Percentiles rank a stretch among this genome's conserved stretches.
Evolutionary conservation across 1,284 basidiomycete genomes (phyloP).

Genomic region (Ustanciosporium gigantosporum): DNA sequence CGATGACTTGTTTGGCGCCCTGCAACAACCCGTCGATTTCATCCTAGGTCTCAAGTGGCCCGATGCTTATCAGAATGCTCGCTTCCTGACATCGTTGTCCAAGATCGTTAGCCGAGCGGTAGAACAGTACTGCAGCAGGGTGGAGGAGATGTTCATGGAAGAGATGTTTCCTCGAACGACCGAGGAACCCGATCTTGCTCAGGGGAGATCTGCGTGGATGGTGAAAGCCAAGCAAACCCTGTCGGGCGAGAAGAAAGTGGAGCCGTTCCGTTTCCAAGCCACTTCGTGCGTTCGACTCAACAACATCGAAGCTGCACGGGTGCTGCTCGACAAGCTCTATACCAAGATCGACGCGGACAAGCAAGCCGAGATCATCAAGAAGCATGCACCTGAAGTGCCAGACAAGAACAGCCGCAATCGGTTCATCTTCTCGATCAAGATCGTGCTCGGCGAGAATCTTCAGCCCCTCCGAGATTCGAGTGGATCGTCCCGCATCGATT

Average conservation of each 20-base stretch:
- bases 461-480: slow-evolving; percentile 43
- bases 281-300: slow-evolving; percentile 92
- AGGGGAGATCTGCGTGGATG: slow-evolving; percentile 82
- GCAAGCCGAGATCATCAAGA: slow-evolving; percentile 69
- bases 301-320: slow-evolving; percentile 90
- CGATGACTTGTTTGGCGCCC: slow-evolving; percentile 90
- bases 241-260: slow-evolving; percentile 83
- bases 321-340: slow-evolving; percentile 90
- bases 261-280: slow-evolving; percentile 90
- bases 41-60: slow-evolving; percentile 88
- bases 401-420: slow-evolving; percentile 29
- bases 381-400: slow-evolving; percentile 64
- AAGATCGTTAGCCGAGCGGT: slow-evolving; percentile 89
- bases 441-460: slow-evolving; percentile 68
- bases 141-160: slow-evolving; percentile 85
- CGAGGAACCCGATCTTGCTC: slow-evolving; percentile 62
- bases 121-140: slow-evolving; percentile 83
- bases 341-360: slow-evolving; percentile 87
- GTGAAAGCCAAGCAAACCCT: slow-evolving; percentile 83
- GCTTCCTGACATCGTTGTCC: slow-evolving; percentile 76
- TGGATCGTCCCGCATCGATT: slow-evolving; percentile 66
- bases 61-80: slow-evolving; percentile 82
- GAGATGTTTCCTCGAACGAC: slow-evolving; percentile 83
- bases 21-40: slow-evolving; percentile 86
- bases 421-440: slow-evolving; percentile 91